Base-by-base conservation (phyloP, 495 filamentous ascomycete species). In the Melanomma pulvis-pyrius region DNA sequence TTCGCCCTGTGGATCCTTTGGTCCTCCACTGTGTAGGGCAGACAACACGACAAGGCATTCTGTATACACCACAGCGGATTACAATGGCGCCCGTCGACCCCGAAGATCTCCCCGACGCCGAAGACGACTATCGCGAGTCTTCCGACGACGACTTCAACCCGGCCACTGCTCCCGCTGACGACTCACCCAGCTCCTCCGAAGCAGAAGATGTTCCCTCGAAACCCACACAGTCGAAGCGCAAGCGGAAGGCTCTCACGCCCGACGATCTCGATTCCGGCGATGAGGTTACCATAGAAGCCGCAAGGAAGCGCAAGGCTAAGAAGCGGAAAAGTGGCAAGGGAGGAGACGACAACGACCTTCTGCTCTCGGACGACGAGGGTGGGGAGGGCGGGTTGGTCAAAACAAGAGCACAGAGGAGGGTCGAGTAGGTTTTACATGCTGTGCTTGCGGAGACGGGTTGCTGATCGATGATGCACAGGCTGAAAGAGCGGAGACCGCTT, bases 351-450 rank as follows among this genome's bases (percentile, higher is more conserved):
- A 80, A 79, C 21, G 79, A 82, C 39, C 8, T 68, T 1, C 21
- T 62, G 21, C 39, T 63, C 5, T 46, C 32, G 13, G 64, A 69
- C 19, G 70, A 82, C 59, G 84, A 87, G 60, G 87, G 85, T 28
- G 89, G 88, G 0, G 85, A 92, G 48, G 91, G 92, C 0, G 90
- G 89, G 0, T 80, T 96, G 69, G 86, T 98, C 65, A 93, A 90
- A 77, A 96, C 93, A 41, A 82, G 94, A 61, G 77, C 77, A 17
- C 79, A 81, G 65, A 58, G 77, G 44, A 72, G 68, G 51, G 63
- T 54, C 12, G 76, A 78, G 73, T 73, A 73, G 11, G 74, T 70
- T 6, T 15, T 15, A 34, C 46, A 41, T 29, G 54, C 8, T 32
- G 4, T 55, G 11, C 51, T 28, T 62, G n/a, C 28, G 1, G n/a